phyloP scores from a whole-genome alignment of 768 basidiomycete genomes.

The Kwoniella pini region DNA sequence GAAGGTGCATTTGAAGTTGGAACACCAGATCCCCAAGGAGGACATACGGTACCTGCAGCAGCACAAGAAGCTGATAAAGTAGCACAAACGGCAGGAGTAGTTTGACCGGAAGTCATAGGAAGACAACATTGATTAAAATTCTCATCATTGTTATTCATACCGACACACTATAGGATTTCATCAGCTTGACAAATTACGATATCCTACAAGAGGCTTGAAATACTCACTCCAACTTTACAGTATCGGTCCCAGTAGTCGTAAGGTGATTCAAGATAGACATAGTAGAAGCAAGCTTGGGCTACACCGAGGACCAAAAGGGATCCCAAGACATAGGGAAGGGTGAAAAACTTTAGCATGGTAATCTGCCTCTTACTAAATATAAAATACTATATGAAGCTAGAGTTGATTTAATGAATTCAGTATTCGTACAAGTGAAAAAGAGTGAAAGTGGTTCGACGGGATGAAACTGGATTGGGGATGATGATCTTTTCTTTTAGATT shows the following conservation, averaged over 20 bases:
- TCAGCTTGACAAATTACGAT: neutral
- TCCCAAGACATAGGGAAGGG: slow-evolving; percentile 14
- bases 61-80: slow-evolving; percentile 7
- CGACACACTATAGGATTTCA: slow-evolving; percentile 5
- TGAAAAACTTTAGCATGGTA: slow-evolving; percentile 24
- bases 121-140: slow-evolving; percentile 22
- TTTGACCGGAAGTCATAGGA: slow-evolving; percentile 19
- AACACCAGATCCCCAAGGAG: slow-evolving; percentile 12
- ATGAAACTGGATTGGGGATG: neutral
- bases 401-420: neutral
- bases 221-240: slow-evolving; percentile 26
- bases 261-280: slow-evolving; percentile 30
- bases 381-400: neutral
- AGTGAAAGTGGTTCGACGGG: neutral
- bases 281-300: slow-evolving; percentile 32
- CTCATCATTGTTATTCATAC: slow-evolving; percentile 10
- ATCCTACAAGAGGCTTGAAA: neutral
- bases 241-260: slow-evolving; percentile 23
- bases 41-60: slow-evolving; percentile 6
- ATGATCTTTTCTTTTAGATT: neutral
- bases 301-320: slow-evolving; percentile 27
- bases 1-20: slow-evolving; percentile 15
- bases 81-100: slow-evolving; percentile 21
- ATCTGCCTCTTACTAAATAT: neutral
- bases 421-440: neutral